Evolutionary conservation across 768 basidiomycete genomes (phyloP), one percentile per base, ranked within the genome.

Genomic region (Boletus eberwhitei): DNA sequence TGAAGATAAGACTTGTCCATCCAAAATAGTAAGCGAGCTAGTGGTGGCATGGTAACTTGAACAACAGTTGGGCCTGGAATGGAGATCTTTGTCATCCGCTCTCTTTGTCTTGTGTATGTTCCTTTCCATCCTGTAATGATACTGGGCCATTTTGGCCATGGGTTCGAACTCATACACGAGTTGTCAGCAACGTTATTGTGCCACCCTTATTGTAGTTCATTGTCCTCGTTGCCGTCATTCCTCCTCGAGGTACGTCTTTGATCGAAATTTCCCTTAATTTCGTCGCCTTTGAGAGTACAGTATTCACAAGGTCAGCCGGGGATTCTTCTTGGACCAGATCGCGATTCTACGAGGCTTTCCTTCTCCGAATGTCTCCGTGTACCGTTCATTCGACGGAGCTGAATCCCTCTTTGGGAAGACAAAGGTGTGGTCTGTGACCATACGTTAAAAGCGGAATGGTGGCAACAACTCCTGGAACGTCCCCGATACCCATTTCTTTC

Each of bases 321-420:
- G 19, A 16, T 9, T 29, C 34, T n/a, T 37, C 14, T 49, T n/a
- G 19, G 44, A 22, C 21, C n/a, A 17, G n/a, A 29, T 49, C 19
- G 3, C n/a, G 16, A 9, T 3, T 21, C 16, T 9, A 21, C 13
- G 3, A 21, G 1, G 19, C 22, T 36, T 24, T 4, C 32, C 26
- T 40, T 38, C n/a, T 24, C 11, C 11, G 16, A 42, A 6, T 40
- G 19, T 31, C 4, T 8, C 21, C 31, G 31, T 34, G 36, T 24
- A 6, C 9, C 36, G 8, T 35, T 53, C 47, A n/a, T 48, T 40
- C 16, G 24, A 41, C 21, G 35, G 42, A 34, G 45, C 21, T 21
- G 24, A 55, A 16, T 24, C 35, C 53, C 36, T 58, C 55, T 59
- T 62, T 58, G 22, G 60, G 52, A 55, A 51, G 39, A 63, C 61